A percentile compares a stretch with the other conserved stretches of the same genome.
Evolutionary conservation across 139 green algal species (phyloP).

Genomic region (Deuterostichococcus epilithicus): DNA sequence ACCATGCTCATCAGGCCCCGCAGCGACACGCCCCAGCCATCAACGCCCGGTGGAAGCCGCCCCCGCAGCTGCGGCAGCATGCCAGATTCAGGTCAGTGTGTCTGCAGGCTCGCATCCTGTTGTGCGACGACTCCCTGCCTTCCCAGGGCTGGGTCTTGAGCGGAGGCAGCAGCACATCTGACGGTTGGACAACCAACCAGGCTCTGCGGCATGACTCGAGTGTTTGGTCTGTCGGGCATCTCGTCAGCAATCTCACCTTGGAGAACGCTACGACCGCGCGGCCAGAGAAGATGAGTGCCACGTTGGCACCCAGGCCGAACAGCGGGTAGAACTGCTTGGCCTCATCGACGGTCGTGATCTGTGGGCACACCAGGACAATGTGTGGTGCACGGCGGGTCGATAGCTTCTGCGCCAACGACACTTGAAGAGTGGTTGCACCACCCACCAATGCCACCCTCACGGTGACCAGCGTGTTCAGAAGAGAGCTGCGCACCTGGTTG

Average conservation of each 20-base stretch:
- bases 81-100: too few species aligned
- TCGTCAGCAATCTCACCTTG: too few species aligned
- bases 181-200: too few species aligned
- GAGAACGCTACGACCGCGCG: constrained; percentile 97
- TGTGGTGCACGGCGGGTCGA: background rate
- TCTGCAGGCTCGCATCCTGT: too few species aligned
- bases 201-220: too few species aligned
- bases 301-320: constrained; percentile 97
- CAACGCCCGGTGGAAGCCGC: constrained; percentile 86
- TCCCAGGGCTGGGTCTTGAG: background rate
- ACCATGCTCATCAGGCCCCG: constrained; percentile 97
- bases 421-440: too few species aligned
- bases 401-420: background rate
- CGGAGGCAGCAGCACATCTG: background rate
- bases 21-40: constrained; percentile 95
- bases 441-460: too few species aligned
- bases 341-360: constrained; percentile 98
- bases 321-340: constrained; percentile 99
- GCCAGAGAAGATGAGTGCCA: constrained; percentile 97
- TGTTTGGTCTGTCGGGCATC: too few species aligned
- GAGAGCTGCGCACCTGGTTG: constrained; percentile 69
- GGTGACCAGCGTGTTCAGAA: too few species aligned
- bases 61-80: constrained; percentile 59
- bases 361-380: constrained; percentile 5
- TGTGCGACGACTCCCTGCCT: too few species aligned